These are phyloP conservation scores for Didymella pomorum DNA, from an alignment of 2,329 filamentous ascomycete genomes.

Conservation along the genomic window DNA sequence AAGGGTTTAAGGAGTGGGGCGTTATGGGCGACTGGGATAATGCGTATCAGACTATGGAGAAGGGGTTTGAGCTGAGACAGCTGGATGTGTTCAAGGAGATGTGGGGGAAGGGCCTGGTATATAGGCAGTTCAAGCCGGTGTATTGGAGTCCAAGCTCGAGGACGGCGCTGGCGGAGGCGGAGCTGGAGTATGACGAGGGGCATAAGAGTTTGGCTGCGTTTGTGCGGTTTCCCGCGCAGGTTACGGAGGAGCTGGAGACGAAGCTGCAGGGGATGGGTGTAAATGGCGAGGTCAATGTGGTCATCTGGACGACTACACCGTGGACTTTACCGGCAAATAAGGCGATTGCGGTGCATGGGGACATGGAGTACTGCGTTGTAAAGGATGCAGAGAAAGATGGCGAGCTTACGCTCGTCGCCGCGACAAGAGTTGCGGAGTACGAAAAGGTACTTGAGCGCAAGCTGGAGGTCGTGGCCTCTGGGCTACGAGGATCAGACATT, in stretches of 20 bases:
- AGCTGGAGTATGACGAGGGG: conserved; percentile 82
- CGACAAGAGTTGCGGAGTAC: conserved; percentile 69
- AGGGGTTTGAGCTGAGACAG: conserved; percentile 76
- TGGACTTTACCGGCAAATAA: conserved; percentile 96
- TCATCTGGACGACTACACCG: conserved; percentile 98
- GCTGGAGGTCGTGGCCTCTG: conserved; percentile 61
- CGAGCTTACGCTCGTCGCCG: conserved; percentile 73
- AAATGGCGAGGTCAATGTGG: conserved; percentile 65
- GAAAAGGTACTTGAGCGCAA: conserved; percentile 42
- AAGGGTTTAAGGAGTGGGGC: conserved; percentile 74
- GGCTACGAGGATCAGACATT: conserved; percentile 71
- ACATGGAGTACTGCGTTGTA: conserved; percentile 77
- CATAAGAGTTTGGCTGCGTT: conserved; percentile 78
- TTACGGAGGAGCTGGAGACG: conserved; percentile 54
- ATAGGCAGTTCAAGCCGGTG: conserved; percentile 80
- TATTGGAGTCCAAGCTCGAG: conserved; percentile 85
- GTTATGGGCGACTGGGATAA: conserved; percentile 84
- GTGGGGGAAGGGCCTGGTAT: conserved; percentile 74
- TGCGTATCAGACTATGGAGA: conserved; percentile 82
- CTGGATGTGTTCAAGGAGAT: conserved; percentile 78
- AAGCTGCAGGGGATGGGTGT: conserved; percentile 19
- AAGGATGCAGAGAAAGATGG: conserved; percentile 50
- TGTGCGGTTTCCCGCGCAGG: conserved; percentile 75
- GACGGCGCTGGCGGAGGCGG: conserved; percentile 83
- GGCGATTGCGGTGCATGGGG: conserved; percentile 81